phyloP scores from a whole-genome alignment of 441 rosid genomes.

The Populus hybrid region DNA sequence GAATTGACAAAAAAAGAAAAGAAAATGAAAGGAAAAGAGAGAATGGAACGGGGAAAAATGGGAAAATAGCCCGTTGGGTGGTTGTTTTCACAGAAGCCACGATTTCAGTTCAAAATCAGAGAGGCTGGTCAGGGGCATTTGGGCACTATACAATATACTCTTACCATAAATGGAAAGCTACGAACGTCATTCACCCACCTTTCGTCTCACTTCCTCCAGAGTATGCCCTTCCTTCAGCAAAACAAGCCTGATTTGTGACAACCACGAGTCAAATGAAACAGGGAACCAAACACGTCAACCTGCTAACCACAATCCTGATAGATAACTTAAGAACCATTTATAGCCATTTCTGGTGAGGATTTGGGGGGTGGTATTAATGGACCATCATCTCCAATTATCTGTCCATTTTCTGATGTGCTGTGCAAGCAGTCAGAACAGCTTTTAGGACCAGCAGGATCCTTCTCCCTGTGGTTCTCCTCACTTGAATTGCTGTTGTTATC shows the following conservation, averaged over 20 bases:
- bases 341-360: conserved; percentile 92
- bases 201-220: background rate
- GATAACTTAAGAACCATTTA: conserved; percentile 70
- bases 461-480: conserved; percentile 55
- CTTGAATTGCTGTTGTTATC: conserved; percentile 40
- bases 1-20: background rate
- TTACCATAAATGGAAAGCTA: conserved; percentile 4
- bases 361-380: conserved; percentile 54
- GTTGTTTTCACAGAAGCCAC: conserved; percentile 21
- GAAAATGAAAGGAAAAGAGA: conserved; percentile 17
- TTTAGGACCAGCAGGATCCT: conserved; percentile 43
- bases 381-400: conserved; percentile 65
- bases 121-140: background rate
- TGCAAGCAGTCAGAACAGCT: conserved; percentile 55
- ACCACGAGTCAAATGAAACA: conserved; percentile 25
- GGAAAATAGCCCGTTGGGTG: conserved; percentile 16
- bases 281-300: conserved; percentile 16
- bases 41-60: conserved; percentile 22
- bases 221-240: conserved; percentile 10
- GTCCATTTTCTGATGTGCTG: conserved; percentile 56
- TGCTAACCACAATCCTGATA: conserved; percentile 1
- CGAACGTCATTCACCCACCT: conserved; percentile 10
- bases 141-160: conserved; percentile 30
- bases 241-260: conserved; percentile 13
- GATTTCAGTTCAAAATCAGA: conserved; percentile 20